phyloP scores from a whole-genome alignment of 2,329 filamentous ascomycete genomes.

The Paracorniculantispora psalliotae region DNA sequence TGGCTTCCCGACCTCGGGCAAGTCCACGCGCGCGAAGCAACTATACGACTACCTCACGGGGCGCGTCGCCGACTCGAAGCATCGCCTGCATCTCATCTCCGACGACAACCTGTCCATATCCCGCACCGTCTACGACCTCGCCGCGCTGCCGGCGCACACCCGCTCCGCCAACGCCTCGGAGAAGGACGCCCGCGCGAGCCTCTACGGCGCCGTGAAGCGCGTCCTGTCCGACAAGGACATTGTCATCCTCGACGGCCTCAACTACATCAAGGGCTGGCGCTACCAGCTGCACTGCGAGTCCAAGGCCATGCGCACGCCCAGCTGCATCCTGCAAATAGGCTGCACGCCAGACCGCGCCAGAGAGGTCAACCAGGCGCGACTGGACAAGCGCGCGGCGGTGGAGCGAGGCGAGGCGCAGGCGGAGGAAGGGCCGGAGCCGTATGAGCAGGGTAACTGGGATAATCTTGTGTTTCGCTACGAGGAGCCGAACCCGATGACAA shows the following conservation, averaged over 20 bases:
- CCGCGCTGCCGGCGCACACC: constrained; percentile 49
- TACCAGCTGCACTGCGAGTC: constrained; percentile 84
- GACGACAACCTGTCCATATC: constrained; percentile 66
- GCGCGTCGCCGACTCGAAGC: constrained; percentile 47
- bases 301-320: constrained; percentile 71
- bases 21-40: constrained; percentile 61
- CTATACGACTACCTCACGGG: constrained; percentile 59
- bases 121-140: constrained; percentile 65
- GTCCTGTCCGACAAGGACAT: constrained; percentile 67
- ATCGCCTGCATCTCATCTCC: constrained; percentile 69
- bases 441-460: constrained; percentile 61
- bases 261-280: constrained; percentile 87
- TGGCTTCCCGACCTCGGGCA: constrained; percentile 63
- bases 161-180: constrained; percentile 70
- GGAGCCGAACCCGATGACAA: constrained; percentile 77
- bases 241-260: constrained; percentile 73
- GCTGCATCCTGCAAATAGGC: constrained; percentile 66
- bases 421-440: constrained; percentile 32
- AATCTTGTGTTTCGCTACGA: constrained; percentile 79
- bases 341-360: constrained; percentile 48
- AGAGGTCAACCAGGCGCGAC: constrained; percentile 55
- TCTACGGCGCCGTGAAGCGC: constrained; percentile 75
- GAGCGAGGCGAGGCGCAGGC: constrained; percentile 19
- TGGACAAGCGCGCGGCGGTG: constrained; percentile 30
- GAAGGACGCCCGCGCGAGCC: constrained; percentile 73